These are phyloP conservation scores for Pseudogymnoascus sp. DNA, from an alignment of 2,329 filamentous ascomycete species.

Conservation along the genomic window DNA sequence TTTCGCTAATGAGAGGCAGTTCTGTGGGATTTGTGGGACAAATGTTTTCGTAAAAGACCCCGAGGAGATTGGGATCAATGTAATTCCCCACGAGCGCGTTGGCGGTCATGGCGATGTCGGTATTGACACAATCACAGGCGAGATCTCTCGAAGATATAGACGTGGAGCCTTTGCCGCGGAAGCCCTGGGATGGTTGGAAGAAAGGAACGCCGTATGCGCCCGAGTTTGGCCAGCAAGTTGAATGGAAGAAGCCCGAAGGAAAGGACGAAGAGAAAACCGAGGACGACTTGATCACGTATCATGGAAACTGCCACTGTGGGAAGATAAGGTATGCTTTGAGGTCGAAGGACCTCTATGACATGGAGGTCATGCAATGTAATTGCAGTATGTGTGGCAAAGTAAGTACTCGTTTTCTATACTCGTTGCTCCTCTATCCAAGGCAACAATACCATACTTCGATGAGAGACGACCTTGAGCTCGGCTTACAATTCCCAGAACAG, in stretches of 20 bases:
- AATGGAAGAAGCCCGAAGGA: background rate
- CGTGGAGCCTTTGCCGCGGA: background rate
- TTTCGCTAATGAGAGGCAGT: background rate
- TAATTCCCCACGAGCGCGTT: background rate
- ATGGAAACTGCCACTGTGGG: constrained; percentile 25
- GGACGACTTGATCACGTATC: constrained; percentile 13
- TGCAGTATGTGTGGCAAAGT: constrained; percentile 24
- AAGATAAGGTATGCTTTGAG: constrained; percentile 19
- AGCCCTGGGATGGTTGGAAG: background rate
- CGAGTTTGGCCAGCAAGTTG: background rate
- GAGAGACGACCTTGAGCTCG: background rate
- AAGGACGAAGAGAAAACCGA: background rate
- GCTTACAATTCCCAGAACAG: constrained; percentile 15
- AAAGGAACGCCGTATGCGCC: background rate
- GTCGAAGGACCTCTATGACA: constrained; percentile 17
- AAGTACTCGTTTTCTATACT: background rate
- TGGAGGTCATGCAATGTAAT: constrained; percentile 20
- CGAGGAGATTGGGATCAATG: background rate
- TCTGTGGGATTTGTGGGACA: background rate
- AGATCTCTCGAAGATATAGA: constrained; percentile 11
- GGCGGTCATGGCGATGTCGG: background rate
- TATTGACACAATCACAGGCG: background rate
- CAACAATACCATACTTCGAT: background rate
- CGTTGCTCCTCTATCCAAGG: background rate
- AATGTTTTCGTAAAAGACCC: background rate